Evolutionary conservation across 2,329 filamentous ascomycete species (phyloP).

Genomic region (Aureobasidium sp.): DNA sequence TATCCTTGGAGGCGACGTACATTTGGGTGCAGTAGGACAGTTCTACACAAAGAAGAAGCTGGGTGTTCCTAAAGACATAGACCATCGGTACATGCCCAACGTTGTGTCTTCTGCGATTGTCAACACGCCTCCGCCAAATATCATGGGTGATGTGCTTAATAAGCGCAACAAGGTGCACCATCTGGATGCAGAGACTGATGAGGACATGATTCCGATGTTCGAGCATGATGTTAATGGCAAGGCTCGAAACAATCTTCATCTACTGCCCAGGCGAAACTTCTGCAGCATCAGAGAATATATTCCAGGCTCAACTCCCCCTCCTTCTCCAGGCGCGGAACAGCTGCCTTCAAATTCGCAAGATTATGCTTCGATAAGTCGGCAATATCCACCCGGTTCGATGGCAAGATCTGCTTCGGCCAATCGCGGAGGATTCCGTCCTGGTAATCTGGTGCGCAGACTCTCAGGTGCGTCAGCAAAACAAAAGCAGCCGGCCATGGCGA

Average conservation of each 20-base stretch:
- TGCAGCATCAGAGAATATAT: conserved; percentile 82
- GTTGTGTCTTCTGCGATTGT: conserved; percentile 90
- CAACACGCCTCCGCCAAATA: conserved; percentile 78
- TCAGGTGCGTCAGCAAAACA: conserved; percentile 23
- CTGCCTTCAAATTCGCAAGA: background rate
- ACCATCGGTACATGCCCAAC: conserved; percentile 96
- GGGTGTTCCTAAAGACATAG: conserved; percentile 67
- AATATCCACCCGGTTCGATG: conserved; percentile 25
- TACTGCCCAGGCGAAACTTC: conserved; percentile 90
- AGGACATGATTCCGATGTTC: conserved; percentile 94
- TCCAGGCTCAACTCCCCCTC: conserved; percentile 66
- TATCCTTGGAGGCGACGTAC: conserved; percentile 88
- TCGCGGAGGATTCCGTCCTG: conserved; percentile 26
- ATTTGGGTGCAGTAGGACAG: conserved; percentile 83
- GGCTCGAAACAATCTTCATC: conserved; percentile 78
- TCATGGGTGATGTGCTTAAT: conserved; percentile 87
- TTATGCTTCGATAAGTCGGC: conserved; percentile 10
- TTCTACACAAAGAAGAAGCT: conserved; percentile 90
- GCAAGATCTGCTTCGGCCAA: conserved; percentile 25
- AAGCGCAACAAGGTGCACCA: conserved; percentile 74
- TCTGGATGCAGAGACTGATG: conserved; percentile 66
- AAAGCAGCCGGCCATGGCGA: conserved; percentile 8
- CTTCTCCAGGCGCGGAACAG: conserved; percentile 47
- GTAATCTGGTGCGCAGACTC: conserved; percentile 35
- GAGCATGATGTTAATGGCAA: conserved; percentile 82